Base-by-base conservation (phyloP, 2,329 filamentous ascomycete species). In the Hansfordia pulvinata region DNA sequence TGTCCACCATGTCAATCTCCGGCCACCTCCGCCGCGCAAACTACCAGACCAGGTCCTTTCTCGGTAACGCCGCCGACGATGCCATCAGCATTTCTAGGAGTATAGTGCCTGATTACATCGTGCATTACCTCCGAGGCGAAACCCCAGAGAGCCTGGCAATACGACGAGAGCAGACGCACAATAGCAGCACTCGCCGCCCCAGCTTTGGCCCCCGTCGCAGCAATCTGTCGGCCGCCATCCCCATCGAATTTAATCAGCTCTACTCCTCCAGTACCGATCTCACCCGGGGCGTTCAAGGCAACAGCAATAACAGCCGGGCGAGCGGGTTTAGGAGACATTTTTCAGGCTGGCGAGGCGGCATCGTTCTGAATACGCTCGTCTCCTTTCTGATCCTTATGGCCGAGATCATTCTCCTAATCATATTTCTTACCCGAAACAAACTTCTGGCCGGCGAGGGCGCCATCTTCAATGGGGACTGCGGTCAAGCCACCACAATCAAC, bases 81-180 rank as follows among this genome's bases (percentile, higher is more conserved):
- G 35, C 43, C 4, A 39, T 37, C 13, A 50, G 44, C 30, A 47
- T 58, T 16, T 52, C 58, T 30, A 50, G 49, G 29, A 56, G 59
- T 28, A 52, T 68, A 17, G 54, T 69, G 10, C 64, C 64, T 7
- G 64, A 69, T 43, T 69, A 69, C 35, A 58, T 69, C 20, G 52
- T 64, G 34, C 61, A 66, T 42, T 69, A 62, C 40, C 52, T 69
- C 33, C 57, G 63, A 20, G 64, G 64, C 23, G 64, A 69, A 44
- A 69, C 64, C 2, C 63, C 64, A 10, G 63, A 68, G 41, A 58
- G 54, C 17, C 39, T 69, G 12, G 63, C 63, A 5, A 47, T 49
- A 30, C 57, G 60, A 36, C 55, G 56, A 32, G 49, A 52, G 31
- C 50, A 47, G 35, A 42, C 37, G 17, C 35, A 40, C 32, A 43